A percentile compares a stretch with the other conserved stretches of the same genome.
These are phyloP conservation scores for Aspergillus steynii DNA, from an alignment of 495 filamentous ascomycete species.

Conservation along the genomic window DNA sequence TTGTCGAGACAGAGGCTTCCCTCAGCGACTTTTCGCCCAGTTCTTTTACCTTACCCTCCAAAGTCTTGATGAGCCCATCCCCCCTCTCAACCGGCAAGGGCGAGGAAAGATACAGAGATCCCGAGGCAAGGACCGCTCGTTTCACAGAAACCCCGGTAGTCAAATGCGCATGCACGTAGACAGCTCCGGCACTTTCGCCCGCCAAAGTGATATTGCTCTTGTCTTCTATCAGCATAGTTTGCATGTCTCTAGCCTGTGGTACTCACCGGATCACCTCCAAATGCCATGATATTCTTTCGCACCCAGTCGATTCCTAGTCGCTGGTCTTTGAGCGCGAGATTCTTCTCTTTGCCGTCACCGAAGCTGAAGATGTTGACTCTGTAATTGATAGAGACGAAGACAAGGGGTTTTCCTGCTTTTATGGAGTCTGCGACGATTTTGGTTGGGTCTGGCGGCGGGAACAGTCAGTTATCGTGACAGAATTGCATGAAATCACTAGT, in stretches of 20 bases:
- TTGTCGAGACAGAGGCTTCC: conserved; percentile 23
- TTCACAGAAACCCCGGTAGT: conserved; percentile 39
- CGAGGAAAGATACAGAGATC: conserved; percentile 36
- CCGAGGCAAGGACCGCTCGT: conserved; percentile 38
- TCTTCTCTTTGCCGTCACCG: conserved; percentile 52
- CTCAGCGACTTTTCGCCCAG: conserved; percentile 32
- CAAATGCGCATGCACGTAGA: conserved; percentile 42
- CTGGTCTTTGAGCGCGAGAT: conserved; percentile 65
- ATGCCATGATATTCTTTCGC: conserved; percentile 53
- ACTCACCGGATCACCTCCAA: conserved; percentile 63
- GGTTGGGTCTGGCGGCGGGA: conserved; percentile 26
- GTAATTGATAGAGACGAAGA: conserved; percentile 67
- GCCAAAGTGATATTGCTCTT: conserved; percentile 39
- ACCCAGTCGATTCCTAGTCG: conserved; percentile 65
- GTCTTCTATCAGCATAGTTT: neutral
- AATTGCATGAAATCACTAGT: no score
- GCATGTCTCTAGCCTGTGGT: neutral
- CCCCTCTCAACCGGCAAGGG: conserved; percentile 36
- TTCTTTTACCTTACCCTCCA: conserved; percentile 33
- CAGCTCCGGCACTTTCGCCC: conserved; percentile 42
- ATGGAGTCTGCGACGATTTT: conserved; percentile 39
- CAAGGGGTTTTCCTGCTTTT: conserved; percentile 43
- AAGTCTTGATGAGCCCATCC: conserved; percentile 24
- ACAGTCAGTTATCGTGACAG: neutral
- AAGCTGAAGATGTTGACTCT: conserved; percentile 67